Base-by-base conservation (phyloP, 345 rosid genomes). In the Camelina sativa region DNA sequence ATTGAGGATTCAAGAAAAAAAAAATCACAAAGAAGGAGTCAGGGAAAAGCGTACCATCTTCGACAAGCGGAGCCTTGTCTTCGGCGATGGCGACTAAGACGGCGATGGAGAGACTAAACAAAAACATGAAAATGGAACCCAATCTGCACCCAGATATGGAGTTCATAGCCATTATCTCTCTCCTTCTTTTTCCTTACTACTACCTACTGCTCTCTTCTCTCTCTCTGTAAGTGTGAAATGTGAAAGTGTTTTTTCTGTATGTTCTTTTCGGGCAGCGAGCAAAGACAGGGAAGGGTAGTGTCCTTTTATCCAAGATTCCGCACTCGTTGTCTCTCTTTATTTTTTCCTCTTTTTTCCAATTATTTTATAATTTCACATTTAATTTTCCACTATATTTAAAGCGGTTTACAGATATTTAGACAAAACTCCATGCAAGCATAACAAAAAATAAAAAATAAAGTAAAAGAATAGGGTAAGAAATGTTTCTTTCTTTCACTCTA, bases 31-130 rank as follows among this genome's bases (percentile, higher is more conserved):
- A 25, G 4, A 25, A 25, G 41, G 47, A 47, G 17, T 54, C 5
- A 34, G 35, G 34, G 62, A 41, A 47, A 77, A 30, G 66, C 81
- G 28, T 85, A 92, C 97, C 97, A 79, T 92, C 97, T 53, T 89
- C 90, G 2, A 82, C 87, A 1, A 41, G 40, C 9, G 81, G 80
- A 46, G 85, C 73, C 67, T 77, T 77, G 20, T 71, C 80, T 54
- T 83, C 59, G 62, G 84, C 79, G 30, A 79, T 52, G 48, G 87
- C 6, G 25, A 87, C 69, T 17, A 76, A 81, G 67, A 77, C 59
- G 59, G 84, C 79, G 30, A 79, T 54, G 40, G 81, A 78, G 17
- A 81, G 51, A 43, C 79, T 9, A 38, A 77, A 38, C 50, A 90
- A 58, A 66, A 87, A 69, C 77, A 83, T 13, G 32, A 67, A 60